Percentiles rank a stretch among this genome's conserved stretches.
Conservation (phyloP, 257 asterid species). For the Nemophila menziesii region DNA sequence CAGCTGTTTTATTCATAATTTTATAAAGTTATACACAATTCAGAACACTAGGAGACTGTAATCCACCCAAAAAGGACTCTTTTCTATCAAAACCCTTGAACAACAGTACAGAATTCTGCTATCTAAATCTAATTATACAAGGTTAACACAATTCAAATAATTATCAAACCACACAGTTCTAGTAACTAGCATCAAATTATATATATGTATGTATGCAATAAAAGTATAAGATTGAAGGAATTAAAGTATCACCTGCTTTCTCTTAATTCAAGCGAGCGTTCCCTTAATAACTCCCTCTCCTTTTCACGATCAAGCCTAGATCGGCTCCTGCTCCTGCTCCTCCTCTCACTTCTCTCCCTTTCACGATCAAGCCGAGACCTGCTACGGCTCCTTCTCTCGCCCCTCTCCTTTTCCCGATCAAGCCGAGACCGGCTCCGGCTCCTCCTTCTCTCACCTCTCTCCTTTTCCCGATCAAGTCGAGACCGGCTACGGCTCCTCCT, state of each 20-base stretch:
- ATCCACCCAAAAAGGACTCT: not conserved
- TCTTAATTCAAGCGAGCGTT: constrained; percentile 45
- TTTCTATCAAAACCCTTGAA: not conserved
- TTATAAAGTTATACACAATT: too few species aligned
- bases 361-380: constrained; percentile 52
- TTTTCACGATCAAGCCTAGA: constrained; percentile 49
- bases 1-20: constrained; percentile 8
- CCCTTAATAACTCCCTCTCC: constrained; percentile 52
- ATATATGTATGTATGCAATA: not conserved
- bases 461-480: constrained; percentile 36
- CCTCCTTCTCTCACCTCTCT: constrained; percentile 16
- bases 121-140: not conserved
- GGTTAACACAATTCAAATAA: not conserved
- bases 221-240: not conserved
- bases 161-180: not conserved
- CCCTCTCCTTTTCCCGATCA: constrained; percentile 40
- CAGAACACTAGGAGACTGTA: not conserved
- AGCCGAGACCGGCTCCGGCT: constrained; percentile 15
- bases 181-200: not conserved
- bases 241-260: constrained; percentile 70
- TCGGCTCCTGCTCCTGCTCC: constrained; percentile 74
- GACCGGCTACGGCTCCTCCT: constrained; percentile 13
- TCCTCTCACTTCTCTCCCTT: constrained; percentile 45
- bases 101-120: not conserved
- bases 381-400: constrained; percentile 77